Evolutionary conservation across 345 rosid species (phyloP), one percentile per base, ranked within the genome.

Genomic region (Brassica cretica): DNA sequence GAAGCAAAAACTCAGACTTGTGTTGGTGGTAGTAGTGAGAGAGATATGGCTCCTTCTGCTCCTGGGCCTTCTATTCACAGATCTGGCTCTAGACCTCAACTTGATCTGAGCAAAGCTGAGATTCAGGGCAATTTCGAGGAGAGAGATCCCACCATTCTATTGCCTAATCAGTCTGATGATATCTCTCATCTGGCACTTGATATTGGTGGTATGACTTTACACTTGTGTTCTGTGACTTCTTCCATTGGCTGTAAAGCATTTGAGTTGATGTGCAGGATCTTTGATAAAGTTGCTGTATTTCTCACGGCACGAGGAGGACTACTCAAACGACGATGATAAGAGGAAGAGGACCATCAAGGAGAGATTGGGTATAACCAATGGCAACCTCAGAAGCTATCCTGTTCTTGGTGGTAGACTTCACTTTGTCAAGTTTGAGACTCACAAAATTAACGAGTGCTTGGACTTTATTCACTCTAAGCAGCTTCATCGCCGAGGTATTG

Each of bases 381-480:
- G 93, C 64, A 90, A 78, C 75, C 80, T 96, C 85, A 90, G 96
- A 87, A 91, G 91, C 85, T 91, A 88, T 80, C 98, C 99, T 60
- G 80, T 93, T 84, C 97, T 95, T 85, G 98, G 98, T 70, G 99
- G 99, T 51, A 89, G 99, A 79, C 92, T 95, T 71, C 99, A 95
- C 77, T 89, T 93, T 66, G 98, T 89, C 32, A 94, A 94, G 86
- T 94, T 94, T 80, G 98, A 94, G 88, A 92, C 98, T 10, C 67
- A 80, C 86, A 95, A 95, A 79, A 86, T 95, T 30, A 90, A 87
- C 62, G 98, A 95, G 62, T 95, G 99, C 81, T 83, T 96, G 64
- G 99, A 96, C 74, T 96, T 96, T 75, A 93, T 96, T 53, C 84
- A 85, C 81, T 93, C 99, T 16, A 96, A 96, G 88, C 97, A 96